Conservation (phyloP, 257 asterid genomes). For the Forsythia viridissima region DNA sequence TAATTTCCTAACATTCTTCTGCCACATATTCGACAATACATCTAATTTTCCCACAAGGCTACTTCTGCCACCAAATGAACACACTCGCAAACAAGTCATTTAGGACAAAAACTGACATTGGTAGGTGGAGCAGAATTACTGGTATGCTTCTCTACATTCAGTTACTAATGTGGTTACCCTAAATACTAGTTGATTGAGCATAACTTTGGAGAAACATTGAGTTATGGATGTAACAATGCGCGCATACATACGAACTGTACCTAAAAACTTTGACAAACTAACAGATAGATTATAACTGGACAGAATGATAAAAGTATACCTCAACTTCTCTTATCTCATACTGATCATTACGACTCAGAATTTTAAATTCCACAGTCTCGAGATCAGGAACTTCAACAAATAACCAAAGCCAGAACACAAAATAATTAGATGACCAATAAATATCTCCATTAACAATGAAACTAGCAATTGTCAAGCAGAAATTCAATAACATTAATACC, state of each 20-base stretch:
- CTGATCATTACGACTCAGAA: slow-evolving; percentile 50
- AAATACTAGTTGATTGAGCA: not conserved
- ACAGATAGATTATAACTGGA: slow-evolving; percentile 3
- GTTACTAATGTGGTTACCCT: not conserved
- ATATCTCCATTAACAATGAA: slow-evolving; percentile 9
- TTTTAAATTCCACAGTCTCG: slow-evolving; percentile 77
- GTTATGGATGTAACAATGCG: not conserved
- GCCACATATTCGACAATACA: not conserved
- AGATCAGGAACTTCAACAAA: slow-evolving; percentile 66
- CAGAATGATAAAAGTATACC: slow-evolving; percentile 38
- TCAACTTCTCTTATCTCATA: slow-evolving; percentile 86
- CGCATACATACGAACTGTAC: not conserved
- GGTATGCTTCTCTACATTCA: not conserved
- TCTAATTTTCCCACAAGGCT: not conserved
- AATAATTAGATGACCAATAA: slow-evolving; percentile 1
- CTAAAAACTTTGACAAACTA: not conserved
- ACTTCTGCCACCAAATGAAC: not conserved
- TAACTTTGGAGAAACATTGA: not conserved
- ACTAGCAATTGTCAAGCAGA: not conserved
- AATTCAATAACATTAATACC: slow-evolving; percentile 39
- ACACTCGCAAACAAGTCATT: not conserved
- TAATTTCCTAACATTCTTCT: no score
- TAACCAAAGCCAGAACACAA: not conserved
- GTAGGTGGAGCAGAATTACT: not conserved
- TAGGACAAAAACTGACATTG: not conserved